Evolutionary conservation across 495 filamentous ascomycete genomes (phyloP).

Genomic region (Peziza echinospora): DNA sequence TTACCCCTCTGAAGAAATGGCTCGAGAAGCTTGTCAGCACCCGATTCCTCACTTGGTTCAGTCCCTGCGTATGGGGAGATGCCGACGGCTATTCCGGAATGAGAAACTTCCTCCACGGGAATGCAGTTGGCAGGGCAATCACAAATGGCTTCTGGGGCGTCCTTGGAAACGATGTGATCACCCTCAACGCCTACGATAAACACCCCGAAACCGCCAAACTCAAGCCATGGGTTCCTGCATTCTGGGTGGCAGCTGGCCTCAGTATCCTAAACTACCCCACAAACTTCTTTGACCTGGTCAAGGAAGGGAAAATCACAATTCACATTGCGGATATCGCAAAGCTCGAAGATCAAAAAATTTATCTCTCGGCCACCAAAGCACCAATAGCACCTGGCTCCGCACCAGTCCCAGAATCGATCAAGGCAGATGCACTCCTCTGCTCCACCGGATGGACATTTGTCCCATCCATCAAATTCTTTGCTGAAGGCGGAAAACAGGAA

Average conservation of each 20-base stretch:
- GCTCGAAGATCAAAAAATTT: conserved; percentile 28
- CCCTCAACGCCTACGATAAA: conserved; percentile 34
- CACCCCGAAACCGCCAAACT: conserved; percentile 43
- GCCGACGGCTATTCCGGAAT: conserved; percentile 27
- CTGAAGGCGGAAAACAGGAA: conserved; percentile 25
- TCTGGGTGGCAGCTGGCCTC: conserved; percentile 40
- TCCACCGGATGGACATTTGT: conserved; percentile 43
- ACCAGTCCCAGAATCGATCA: conserved; percentile 29
- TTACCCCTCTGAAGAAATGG: conserved; percentile 38
- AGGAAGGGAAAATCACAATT: conserved; percentile 34
- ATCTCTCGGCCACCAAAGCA: conserved; percentile 23
- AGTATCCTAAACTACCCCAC: conserved; percentile 50
- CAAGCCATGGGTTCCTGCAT: conserved; percentile 38
- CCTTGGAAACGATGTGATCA: conserved; percentile 36
- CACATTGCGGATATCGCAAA: conserved; percentile 38
- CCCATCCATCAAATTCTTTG: conserved; percentile 41
- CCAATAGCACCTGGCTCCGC: not conserved
- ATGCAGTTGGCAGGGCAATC: conserved; percentile 42
- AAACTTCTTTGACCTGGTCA: conserved; percentile 41
- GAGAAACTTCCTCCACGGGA: conserved; percentile 41
- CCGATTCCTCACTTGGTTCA: conserved; percentile 42
- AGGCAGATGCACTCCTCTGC: conserved; percentile 43
- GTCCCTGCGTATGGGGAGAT: conserved; percentile 39
- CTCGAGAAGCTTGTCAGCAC: conserved; percentile 44
- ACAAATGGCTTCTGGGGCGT: conserved; percentile 47